Evolutionary conservation across 257 asterid genomes (phyloP).

Genomic region (Nicotiana sylvestris): DNA sequence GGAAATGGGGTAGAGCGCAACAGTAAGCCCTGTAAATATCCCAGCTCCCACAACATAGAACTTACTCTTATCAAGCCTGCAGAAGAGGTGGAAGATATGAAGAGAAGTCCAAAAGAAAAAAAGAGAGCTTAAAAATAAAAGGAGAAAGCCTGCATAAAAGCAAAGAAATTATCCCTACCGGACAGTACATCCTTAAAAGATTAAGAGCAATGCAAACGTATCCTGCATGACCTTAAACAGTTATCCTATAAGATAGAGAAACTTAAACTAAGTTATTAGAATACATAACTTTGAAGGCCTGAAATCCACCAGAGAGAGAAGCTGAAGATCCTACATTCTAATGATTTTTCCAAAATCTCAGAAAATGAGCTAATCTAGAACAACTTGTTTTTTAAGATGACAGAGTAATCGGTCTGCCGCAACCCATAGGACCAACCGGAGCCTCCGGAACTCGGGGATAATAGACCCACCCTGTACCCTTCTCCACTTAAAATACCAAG

Average conservation of each 20-base stretch:
- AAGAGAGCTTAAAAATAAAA: background rate
- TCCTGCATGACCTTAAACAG: background rate
- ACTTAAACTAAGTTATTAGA: background rate
- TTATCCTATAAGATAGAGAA: background rate
- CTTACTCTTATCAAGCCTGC: constrained; percentile 80
- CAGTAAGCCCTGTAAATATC: constrained; percentile 71
- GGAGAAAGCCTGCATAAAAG: background rate
- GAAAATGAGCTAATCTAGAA: background rate
- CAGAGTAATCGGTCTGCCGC: no score
- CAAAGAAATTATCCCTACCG: background rate
- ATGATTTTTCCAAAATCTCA: background rate
- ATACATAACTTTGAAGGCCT: background rate
- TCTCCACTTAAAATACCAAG: no score
- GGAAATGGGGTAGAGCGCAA: constrained; percentile 85
- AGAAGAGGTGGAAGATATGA: constrained; percentile 15
- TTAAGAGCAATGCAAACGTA: background rate
- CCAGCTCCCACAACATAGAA: constrained; percentile 90
- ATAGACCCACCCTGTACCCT: no score
- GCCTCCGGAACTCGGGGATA: no score
- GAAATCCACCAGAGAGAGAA: background rate
- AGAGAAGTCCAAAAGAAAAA: background rate
- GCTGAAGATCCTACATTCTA: background rate
- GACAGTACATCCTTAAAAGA: background rate
- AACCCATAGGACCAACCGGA: no score
- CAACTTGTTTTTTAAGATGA: no score